phyloP scores from a whole-genome alignment of 108 stramenopile species.

The Ochromonas danica region DNA sequence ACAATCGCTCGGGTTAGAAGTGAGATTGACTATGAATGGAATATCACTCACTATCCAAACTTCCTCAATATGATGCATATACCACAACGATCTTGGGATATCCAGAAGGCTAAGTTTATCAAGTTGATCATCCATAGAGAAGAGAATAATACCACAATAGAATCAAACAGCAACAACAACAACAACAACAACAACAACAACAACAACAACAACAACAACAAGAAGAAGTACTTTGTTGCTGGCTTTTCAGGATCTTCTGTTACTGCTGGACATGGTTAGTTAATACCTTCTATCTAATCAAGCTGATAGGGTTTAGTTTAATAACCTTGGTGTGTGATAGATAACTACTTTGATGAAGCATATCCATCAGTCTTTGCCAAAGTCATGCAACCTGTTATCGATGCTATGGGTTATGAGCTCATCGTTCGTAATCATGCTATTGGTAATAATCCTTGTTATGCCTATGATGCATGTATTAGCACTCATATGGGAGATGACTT shows the following conservation, averaged over 20 bases:
- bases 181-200: conserved; percentile 33
- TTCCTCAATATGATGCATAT: conserved; percentile 35
- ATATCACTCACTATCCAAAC: conserved; percentile 28
- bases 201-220: conserved; percentile 11
- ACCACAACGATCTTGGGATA: conserved; percentile 20
- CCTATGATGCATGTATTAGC: conserved; percentile 36
- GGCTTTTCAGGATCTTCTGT: conserved; percentile 40
- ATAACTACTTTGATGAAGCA: conserved; percentile 38
- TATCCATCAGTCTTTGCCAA: conserved; percentile 30
- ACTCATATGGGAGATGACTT: conserved; percentile 39
- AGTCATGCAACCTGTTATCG: not conserved
- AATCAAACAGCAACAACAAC: not conserved
- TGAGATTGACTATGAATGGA: no score
- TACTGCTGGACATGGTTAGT: conserved; percentile 37
- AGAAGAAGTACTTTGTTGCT: conserved; percentile 1
- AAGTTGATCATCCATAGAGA: conserved; percentile 25
- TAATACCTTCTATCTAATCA: no score
- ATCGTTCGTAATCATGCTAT: conserved; percentile 39
- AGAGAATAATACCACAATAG: not conserved
- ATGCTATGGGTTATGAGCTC: not conserved
- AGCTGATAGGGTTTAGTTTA: no score
- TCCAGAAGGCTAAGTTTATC: conserved; percentile 33
- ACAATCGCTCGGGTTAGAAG: no score
- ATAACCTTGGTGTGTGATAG: no score
- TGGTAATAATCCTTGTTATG: conserved; percentile 39